Percentiles rank a stretch among this genome's conserved stretches.
phyloP scores from a whole-genome alignment of 2,329 filamentous ascomycete genomes.

The Diplodia scrobiculata region DNA sequence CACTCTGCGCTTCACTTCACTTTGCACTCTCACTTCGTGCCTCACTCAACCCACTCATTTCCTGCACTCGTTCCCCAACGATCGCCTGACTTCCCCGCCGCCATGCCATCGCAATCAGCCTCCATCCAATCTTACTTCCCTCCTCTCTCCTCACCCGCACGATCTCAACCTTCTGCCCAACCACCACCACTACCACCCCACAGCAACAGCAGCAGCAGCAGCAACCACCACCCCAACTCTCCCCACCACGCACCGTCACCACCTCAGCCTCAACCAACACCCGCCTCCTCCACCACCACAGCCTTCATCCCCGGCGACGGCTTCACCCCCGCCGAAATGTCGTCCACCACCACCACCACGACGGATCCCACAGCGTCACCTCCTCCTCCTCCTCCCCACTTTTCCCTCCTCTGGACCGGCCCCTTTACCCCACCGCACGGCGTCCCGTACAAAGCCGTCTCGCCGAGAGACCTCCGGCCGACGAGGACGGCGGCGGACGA shows the following conservation, averaged over 20 bases:
- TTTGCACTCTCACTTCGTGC: background rate
- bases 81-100: background rate
- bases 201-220: no score
- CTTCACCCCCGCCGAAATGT: conserved; percentile 53
- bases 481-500: conserved; percentile 47
- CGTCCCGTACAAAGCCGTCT: conserved; percentile 49
- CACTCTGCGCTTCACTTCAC: background rate
- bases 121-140: conserved; percentile 52
- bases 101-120: conserved; percentile 42
- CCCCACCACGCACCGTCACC: background rate
- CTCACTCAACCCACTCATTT: background rate
- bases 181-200: background rate
- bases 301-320: conserved; percentile 50
- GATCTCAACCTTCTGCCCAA: background rate
- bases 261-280: conserved; percentile 30
- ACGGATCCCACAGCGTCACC: background rate
- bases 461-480: conserved; percentile 53
- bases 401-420: background rate
- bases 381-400: background rate
- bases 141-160: conserved; percentile 30
- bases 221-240: background rate
- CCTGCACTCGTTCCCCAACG: background rate
- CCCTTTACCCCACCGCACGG: conserved; percentile 5
- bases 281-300: background rate
- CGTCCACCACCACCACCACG: background rate